These are phyloP conservation scores for Leccinum ochraceum DNA, from an alignment of 768 basidiomycete species.

Conservation along the genomic window DNA sequence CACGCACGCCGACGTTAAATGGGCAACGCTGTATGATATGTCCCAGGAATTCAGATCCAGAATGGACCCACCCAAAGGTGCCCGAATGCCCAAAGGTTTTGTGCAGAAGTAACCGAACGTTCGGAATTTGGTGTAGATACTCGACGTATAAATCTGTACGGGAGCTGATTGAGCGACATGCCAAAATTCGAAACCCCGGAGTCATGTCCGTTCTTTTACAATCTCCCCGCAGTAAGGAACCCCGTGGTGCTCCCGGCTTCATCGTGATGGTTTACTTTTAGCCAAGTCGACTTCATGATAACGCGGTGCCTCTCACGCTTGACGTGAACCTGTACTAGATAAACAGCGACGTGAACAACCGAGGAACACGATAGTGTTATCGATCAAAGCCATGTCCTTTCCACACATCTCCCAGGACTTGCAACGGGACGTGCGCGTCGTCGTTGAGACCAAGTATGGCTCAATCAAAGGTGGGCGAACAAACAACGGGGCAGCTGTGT, in stretches of 20 bases:
- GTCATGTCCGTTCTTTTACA: background rate
- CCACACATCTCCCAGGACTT: slow-evolving; percentile 62
- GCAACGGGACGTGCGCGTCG: slow-evolving; percentile 41
- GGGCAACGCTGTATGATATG: slow-evolving; percentile 73
- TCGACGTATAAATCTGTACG: background rate
- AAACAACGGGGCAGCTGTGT: slow-evolving; percentile 59
- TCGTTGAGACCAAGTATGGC: slow-evolving; percentile 57
- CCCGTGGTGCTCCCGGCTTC: background rate
- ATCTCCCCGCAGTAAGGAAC: background rate
- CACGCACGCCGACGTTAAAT: slow-evolving; percentile 65
- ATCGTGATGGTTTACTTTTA: slow-evolving; percentile 1
- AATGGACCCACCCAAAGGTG: slow-evolving; percentile 47
- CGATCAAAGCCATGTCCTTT: background rate
- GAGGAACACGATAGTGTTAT: background rate
- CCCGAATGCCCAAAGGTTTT: slow-evolving; percentile 55
- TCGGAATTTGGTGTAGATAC: slow-evolving; percentile 10
- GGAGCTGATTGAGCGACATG: background rate
- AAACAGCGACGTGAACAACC: slow-evolving; percentile 3
- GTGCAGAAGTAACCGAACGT: slow-evolving; percentile 7
- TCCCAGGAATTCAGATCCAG: slow-evolving; percentile 59
- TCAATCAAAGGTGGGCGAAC: slow-evolving; percentile 58
- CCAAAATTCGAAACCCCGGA: slow-evolving; percentile 5
- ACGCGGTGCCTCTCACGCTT: slow-evolving; percentile 9
- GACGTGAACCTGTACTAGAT: slow-evolving; percentile 11
- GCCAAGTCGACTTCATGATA: slow-evolving; percentile 3